Conservation (phyloP, 805 yeast species). For the Torulaspora franciscae region DNA sequence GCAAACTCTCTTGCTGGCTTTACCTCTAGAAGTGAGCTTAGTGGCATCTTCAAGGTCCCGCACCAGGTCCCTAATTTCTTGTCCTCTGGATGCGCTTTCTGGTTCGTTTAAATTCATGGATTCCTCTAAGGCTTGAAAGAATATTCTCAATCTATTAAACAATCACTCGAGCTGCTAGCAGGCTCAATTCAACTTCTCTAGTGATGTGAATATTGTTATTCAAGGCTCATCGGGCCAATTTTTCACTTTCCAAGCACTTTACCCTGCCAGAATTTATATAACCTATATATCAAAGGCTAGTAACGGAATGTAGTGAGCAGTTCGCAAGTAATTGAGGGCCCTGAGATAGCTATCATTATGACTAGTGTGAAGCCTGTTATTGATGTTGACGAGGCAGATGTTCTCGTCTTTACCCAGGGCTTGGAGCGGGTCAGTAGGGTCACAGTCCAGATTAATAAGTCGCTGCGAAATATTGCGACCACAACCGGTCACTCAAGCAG, state of each 20-base stretch:
- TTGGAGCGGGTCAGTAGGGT: conserved; percentile 54
- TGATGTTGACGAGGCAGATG: conserved; percentile 77
- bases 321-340: background rate
- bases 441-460: conserved; percentile 49
- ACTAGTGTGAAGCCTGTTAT: conserved; percentile 22
- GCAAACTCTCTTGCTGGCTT: conserved; percentile 30
- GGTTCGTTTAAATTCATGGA: background rate
- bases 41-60: conserved; percentile 23
- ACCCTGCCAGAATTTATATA: background rate
- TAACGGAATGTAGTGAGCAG: background rate
- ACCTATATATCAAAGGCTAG: background rate
- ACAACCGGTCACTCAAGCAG: conserved; percentile 32
- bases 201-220: background rate
- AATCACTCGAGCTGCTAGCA: background rate
- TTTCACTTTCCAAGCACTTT: background rate
- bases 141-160: background rate
- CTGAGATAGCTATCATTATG: background rate
- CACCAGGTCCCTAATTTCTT: conserved; percentile 15
- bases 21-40: conserved; percentile 30
- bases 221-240: background rate
- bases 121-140: background rate
- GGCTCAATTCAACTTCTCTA: background rate
- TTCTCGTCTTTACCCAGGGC: conserved; percentile 74
- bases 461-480: conserved; percentile 45
- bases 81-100: background rate